Conservation (phyloP, 768 basidiomycete species). For the Russula olivacea region DNA sequence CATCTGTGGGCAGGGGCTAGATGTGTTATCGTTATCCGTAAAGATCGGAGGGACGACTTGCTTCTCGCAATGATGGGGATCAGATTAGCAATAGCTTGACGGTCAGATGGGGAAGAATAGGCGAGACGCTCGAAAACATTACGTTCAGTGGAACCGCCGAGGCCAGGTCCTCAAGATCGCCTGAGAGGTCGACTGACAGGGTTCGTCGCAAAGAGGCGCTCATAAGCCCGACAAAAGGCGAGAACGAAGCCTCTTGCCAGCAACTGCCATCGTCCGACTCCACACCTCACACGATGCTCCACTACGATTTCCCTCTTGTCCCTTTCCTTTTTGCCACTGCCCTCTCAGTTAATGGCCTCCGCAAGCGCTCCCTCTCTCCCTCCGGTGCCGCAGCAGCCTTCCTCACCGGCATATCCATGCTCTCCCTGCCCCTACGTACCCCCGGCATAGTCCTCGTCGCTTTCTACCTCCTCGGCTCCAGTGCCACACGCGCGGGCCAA, state of each 20-base stretch:
- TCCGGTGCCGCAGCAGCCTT: constrained; percentile 76
- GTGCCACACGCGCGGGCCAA: constrained; percentile 85
- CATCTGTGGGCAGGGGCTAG: not conserved
- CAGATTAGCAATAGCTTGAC: not conserved
- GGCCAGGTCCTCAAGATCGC: not conserved
- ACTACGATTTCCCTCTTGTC: constrained; percentile 34
- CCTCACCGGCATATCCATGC: constrained; percentile 63
- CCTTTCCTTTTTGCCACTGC: constrained; percentile 46
- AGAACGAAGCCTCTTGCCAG: not conserved
- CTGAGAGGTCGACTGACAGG: not conserved
- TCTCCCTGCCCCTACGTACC: constrained; percentile 59
- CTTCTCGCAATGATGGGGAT: not conserved
- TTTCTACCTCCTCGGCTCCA: constrained; percentile 75
- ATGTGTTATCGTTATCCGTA: constrained; percentile 11
- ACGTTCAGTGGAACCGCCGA: not conserved
- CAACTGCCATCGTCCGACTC: not conserved
- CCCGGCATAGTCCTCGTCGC: constrained; percentile 64
- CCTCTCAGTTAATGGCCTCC: constrained; percentile 63
- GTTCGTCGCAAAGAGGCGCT: not conserved
- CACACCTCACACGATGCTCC: constrained; percentile 16
- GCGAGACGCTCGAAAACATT: no score
- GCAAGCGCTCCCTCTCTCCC: constrained; percentile 67
- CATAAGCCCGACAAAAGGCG: constrained; percentile 4
- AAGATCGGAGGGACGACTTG: not conserved
- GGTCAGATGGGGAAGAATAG: no score